Conservation (phyloP, 352 stramenopile genomes). For the Pythium utonaiense region DNA sequence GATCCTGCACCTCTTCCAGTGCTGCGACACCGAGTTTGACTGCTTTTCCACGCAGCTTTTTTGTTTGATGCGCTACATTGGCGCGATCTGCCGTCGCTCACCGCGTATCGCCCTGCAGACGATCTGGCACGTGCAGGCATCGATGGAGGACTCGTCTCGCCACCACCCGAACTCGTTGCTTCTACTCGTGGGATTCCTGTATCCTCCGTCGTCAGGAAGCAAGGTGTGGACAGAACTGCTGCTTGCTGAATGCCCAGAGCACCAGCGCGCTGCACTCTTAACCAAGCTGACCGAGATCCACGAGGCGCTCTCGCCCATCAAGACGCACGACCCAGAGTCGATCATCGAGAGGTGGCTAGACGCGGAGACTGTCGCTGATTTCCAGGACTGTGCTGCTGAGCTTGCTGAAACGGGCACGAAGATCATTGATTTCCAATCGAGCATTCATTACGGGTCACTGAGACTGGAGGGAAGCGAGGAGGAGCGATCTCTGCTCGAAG, state of each 20-base stretch:
- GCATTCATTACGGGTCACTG: constrained; percentile 66
- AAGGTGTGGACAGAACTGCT: constrained; percentile 63
- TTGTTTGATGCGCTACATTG: constrained; percentile 63
- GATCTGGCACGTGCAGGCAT: constrained; percentile 76
- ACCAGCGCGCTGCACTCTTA: constrained; percentile 51
- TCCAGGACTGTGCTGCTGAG: constrained; percentile 46
- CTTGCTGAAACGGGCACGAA: constrained; percentile 40
- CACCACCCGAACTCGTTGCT: constrained; percentile 61
- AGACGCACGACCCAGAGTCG: constrained; percentile 43
- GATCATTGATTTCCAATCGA: constrained; percentile 71
- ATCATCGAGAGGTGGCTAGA: constrained; percentile 61
- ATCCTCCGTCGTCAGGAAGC: constrained; percentile 29
- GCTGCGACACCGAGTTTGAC: constrained; percentile 49
- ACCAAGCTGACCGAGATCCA: constrained; percentile 35
- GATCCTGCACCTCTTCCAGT: constrained; percentile 75
- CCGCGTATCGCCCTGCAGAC: constrained; percentile 73
- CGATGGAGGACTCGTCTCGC: constrained; percentile 47
- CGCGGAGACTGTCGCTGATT: constrained; percentile 43
- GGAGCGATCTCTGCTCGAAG: constrained; percentile 35
- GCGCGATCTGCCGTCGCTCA: constrained; percentile 63
- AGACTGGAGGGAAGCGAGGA: constrained; percentile 21
- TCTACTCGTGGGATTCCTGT: constrained; percentile 59
- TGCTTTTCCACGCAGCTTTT: constrained; percentile 53
- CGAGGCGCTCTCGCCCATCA: constrained; percentile 34
- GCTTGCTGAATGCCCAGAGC: constrained; percentile 51